A percentile compares a stretch with the other conserved stretches of the same genome.
phyloP scores from a whole-genome alignment of 1,284 basidiomycete species.

The Phlebopus sp. region DNA sequence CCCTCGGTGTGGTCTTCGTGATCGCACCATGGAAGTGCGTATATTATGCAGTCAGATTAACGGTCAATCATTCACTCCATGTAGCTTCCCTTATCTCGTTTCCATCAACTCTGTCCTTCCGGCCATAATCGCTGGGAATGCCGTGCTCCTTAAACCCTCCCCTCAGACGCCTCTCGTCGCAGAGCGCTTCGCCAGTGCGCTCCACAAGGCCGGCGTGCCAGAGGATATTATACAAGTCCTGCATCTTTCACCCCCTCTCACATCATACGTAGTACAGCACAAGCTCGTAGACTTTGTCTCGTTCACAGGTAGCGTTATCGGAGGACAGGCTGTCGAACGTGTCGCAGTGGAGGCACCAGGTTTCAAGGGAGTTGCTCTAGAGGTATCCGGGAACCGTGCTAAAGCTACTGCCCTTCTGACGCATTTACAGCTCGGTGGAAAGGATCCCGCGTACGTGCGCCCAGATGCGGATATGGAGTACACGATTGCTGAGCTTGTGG shows the following conservation, averaged over 20 bases:
- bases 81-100: slow-evolving; percentile 85
- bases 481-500: slow-evolving; percentile 83
- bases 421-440: slow-evolving; percentile 80
- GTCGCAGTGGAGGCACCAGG: slow-evolving; percentile 57
- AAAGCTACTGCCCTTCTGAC: slow-evolving; percentile 1
- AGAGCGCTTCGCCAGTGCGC: slow-evolving; percentile 73
- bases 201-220: slow-evolving; percentile 76
- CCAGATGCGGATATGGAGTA: slow-evolving; percentile 83
- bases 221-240: slow-evolving; percentile 74
- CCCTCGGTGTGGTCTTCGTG: slow-evolving; percentile 86
- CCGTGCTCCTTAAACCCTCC: slow-evolving; percentile 90
- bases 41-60: not conserved
- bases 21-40: slow-evolving; percentile 87
- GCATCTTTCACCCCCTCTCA: slow-evolving; percentile 72
- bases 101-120: slow-evolving; percentile 90
- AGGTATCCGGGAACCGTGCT: slow-evolving; percentile 41
- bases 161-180: slow-evolving; percentile 91
- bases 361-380: slow-evolving; percentile 81
- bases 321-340: slow-evolving; percentile 62
- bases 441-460: slow-evolving; percentile 94
- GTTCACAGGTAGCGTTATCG: slow-evolving; percentile 85
- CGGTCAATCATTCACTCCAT: slow-evolving; percentile 2
- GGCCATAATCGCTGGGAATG: slow-evolving; percentile 84
- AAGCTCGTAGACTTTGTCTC: slow-evolving; percentile 75
- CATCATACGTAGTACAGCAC: slow-evolving; percentile 65